phyloP scores from a whole-genome alignment of 2,329 filamentous ascomycete genomes.

The Scedosporium minutisporum region DNA sequence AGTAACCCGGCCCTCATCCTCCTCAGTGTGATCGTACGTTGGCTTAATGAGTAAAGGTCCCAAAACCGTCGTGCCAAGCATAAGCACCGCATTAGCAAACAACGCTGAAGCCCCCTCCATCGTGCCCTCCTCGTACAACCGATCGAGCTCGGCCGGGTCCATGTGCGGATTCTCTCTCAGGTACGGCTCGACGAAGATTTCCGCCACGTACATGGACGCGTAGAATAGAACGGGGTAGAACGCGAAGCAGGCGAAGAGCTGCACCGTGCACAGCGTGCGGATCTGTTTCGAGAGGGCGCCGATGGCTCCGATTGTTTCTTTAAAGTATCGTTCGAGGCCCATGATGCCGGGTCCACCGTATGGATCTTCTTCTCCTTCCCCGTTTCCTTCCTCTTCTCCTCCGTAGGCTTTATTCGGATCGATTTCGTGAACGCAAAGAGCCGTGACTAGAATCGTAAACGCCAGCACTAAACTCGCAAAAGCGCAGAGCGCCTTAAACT shows the following conservation, averaged over 20 bases:
- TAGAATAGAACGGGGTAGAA: constrained; percentile 97
- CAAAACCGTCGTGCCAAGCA: constrained; percentile 70
- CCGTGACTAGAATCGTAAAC: constrained; percentile 62
- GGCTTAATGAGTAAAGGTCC: constrained; percentile 80
- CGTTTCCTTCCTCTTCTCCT: constrained; percentile 53
- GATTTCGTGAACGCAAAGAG: constrained; percentile 60
- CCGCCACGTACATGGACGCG: constrained; percentile 85
- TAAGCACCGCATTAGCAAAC: constrained; percentile 78
- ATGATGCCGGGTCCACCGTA: not conserved
- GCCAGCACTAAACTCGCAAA: constrained; percentile 69
- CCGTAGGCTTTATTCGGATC: constrained; percentile 50
- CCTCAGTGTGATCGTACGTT: constrained; percentile 50
- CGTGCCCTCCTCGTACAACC: constrained; percentile 75
- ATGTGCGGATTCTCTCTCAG: constrained; percentile 71
- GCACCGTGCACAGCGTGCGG: constrained; percentile 68
- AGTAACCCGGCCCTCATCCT: constrained; percentile 11
- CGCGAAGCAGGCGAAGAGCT: constrained; percentile 84
- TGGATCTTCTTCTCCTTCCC: not conserved
- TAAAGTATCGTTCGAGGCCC: constrained; percentile 71
- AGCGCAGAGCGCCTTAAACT: constrained; percentile 87
- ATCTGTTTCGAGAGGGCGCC: constrained; percentile 73
- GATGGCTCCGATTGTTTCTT: constrained; percentile 65
- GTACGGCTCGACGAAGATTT: constrained; percentile 81
- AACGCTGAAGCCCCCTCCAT: constrained; percentile 82
- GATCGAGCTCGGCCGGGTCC: constrained; percentile 64